Evolutionary conservation across 257 asterid species (phyloP), one percentile per base, ranked within the genome.

Genomic region (Solanum lignicaule): DNA sequence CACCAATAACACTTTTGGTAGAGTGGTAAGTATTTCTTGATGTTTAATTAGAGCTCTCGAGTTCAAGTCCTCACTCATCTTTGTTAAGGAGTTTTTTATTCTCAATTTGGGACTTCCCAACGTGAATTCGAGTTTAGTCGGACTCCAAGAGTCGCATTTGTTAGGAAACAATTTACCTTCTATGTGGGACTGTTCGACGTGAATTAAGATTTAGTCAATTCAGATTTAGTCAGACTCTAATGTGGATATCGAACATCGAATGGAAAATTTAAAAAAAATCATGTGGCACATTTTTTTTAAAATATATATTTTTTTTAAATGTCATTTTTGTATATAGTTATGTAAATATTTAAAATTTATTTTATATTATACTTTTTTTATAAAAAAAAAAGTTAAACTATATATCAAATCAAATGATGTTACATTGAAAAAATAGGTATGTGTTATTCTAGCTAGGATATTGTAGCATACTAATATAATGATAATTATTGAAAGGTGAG

Each of bases 241-340:
- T 18, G 4, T 18, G 4, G n/a, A 0, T 55, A 55, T 0, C 1
- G 0, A 18, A 55, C 0, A 6, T 0, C 4, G 2, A 0, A 0
- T 18, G 1, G 0, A 3, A 55, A 55, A 55, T 18, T 1, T 0
- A 18, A 55, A 21, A 8, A 60, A 23, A 23, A 23, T 23, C 15
- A 23, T 1, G 7, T 4, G 15, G 3, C 15, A 23, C 29, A 62
- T 9, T 21, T 58, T 23, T 58, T 3, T 4, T 4, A 1, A 48
- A 2, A 48, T 46, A 46, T 13, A 14, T 14, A 41, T 41, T 10
- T 15, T 55, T 55, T 55, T 8, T 20, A 55, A 58, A 58, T 58
- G 23, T 52, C 23, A 60, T 1, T 60, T 60, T 60, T 21, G 5
- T 60, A 21, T 21, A 36, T 62, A 62, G 27, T 2, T 62, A 62